Evolutionary conservation across 2,329 filamentous ascomycete species (phyloP), one percentile per base, ranked within the genome.

Genomic region (Helotiales sp.): DNA sequence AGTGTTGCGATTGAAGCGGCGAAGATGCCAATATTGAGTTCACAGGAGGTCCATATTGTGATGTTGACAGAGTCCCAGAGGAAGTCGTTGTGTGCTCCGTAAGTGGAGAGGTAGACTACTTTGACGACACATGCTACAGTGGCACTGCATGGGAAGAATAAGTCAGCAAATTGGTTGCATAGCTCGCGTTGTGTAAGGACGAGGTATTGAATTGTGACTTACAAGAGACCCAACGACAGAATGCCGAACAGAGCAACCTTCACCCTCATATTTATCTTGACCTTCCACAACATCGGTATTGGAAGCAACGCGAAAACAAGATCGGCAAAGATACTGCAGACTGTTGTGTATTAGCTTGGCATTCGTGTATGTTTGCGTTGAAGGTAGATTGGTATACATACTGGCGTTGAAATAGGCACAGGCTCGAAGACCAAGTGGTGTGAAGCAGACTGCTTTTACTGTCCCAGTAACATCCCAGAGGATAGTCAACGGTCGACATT

Each of bases 11-110:
- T 62, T 0, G 71, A 76, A 6, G 73, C 74, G 0, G 76, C 75
- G 2, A 76, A 67, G 52, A 77, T 76, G 2, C 74, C 76, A 3
- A 76, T 65, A 27, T 73, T 73, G 19, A 78, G 69, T 57, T 79
- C 75, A 42, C n/a, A 75, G 70, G 5, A 29, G 17, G 17, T 74
- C 77, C 77, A 79, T 57, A 79, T 76, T 7, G 77, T 79, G 1
- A 83, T 72, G 63, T 78, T 73, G 27, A 75, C 72, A 2, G 70
- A 76, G 57, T 77, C 75, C 76, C 76, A 78, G 0, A 80, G 68
- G 59, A 75, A 75, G 52, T 79, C 76, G 8, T 72, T 72, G 0
- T 65, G 62, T 17, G 71, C 72, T 10, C 75, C 76, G 50, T 77
- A 76, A 52, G 71, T 72, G 13, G 70, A 63, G 3, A 77, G 59